Percentiles rank a stretch among this genome's conserved stretches.
Conservation (phyloP, 495 filamentous ascomycete species). For the Aspergillus cristatus region DNA sequence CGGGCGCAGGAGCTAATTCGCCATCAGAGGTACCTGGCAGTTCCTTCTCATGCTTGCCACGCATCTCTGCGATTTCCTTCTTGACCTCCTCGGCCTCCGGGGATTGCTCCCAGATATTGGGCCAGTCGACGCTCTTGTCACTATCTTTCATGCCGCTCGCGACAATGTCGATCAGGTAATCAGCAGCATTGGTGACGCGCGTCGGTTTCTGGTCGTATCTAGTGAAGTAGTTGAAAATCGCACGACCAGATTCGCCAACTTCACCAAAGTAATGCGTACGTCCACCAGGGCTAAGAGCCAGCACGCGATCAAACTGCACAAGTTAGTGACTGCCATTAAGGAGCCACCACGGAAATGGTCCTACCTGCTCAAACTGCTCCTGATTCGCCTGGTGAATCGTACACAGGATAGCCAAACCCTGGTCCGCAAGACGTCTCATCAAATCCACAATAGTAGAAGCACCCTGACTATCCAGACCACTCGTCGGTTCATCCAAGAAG, state of each 20-base stretch:
- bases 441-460: constrained; percentile 66
- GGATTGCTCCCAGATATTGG: constrained; percentile 64
- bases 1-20: constrained; percentile 55
- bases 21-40: constrained; percentile 30
- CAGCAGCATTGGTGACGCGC: constrained; percentile 61
- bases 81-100: constrained; percentile 60
- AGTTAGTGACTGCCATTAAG: constrained; percentile 56
- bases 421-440: constrained; percentile 57
- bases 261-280: constrained; percentile 60
- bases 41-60: constrained; percentile 43
- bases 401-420: constrained; percentile 54
- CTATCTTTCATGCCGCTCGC: constrained; percentile 62
- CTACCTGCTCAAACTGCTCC: constrained; percentile 68
- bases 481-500: constrained; percentile 66
- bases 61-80: constrained; percentile 52
- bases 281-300: constrained; percentile 57
- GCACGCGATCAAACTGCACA: constrained; percentile 58
- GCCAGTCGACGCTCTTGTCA: constrained; percentile 61
- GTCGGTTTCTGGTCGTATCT: constrained; percentile 27
- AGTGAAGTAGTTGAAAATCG: constrained; percentile 46
- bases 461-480: constrained; percentile 66
- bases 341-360: constrained; percentile 38
- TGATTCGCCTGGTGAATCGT: constrained; percentile 69
- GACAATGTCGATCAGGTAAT: constrained; percentile 83
- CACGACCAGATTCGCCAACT: constrained; percentile 45